phyloP scores from a whole-genome alignment of 1,284 basidiomycete genomes.

The Boletus coffeatus region DNA sequence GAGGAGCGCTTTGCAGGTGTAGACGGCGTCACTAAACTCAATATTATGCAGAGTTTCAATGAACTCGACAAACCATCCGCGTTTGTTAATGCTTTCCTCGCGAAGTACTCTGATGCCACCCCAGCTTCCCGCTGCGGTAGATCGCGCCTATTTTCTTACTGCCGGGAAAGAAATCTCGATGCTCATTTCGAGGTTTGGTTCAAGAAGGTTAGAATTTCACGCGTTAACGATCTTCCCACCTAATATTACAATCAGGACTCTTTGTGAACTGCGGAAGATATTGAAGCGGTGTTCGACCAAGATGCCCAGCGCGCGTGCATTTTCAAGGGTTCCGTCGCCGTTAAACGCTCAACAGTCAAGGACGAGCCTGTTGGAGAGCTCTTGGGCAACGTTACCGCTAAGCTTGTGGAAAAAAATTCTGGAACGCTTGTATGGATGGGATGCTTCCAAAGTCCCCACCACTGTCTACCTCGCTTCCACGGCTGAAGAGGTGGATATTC shows the following conservation, averaged over 20 bases:
- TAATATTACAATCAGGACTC: constrained; percentile 64
- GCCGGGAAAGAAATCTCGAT: constrained; percentile 97
- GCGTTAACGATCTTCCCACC: constrained; percentile 5
- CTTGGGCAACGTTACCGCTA: constrained; percentile 80
- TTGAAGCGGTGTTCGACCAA: constrained; percentile 97
- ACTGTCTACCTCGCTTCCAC: constrained; percentile 81
- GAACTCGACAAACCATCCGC: constrained; percentile 77
- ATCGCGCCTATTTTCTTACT: constrained; percentile 92
- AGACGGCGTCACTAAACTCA: constrained; percentile 75
- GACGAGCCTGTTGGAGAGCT: constrained; percentile 94
- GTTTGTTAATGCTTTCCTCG: constrained; percentile 84
- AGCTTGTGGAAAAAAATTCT: constrained; percentile 80
- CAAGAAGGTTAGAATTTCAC: constrained; percentile 70
- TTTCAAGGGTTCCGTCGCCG: constrained; percentile 94
- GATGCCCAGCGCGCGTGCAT: constrained; percentile 98
- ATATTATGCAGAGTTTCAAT: constrained; percentile 85
- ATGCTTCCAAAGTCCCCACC: constrained; percentile 47
- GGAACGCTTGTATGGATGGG: constrained; percentile 13
- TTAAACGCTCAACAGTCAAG: constrained; percentile 81
- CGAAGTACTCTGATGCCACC: constrained; percentile 76
- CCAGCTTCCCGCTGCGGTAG: constrained; percentile 90
- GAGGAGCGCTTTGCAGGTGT: constrained; percentile 98
- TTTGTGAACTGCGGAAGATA: constrained; percentile 96
- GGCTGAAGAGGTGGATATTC: constrained; percentile 28
- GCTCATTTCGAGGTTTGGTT: constrained; percentile 96